Conservation (phyloP, 352 stramenopile species). For the Pythium sukuiense region DNA sequence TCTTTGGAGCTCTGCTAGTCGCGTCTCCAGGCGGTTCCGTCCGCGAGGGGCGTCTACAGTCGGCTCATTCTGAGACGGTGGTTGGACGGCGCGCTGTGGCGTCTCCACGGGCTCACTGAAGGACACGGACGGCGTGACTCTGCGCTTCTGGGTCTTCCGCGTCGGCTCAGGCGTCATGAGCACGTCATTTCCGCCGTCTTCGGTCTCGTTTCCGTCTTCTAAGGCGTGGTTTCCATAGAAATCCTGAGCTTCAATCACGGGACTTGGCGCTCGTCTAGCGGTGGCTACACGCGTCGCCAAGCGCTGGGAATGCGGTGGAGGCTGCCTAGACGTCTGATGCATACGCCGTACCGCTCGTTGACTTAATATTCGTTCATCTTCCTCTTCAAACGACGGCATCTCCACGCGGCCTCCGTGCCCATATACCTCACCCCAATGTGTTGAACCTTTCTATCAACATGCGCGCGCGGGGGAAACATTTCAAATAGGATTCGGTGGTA, state of each 20-base stretch:
- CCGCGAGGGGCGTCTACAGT: slow-evolving; percentile 14
- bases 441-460: slow-evolving; percentile 6
- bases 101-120: slow-evolving; percentile 30
- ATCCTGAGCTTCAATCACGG: neutral
- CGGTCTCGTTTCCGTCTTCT: slow-evolving; percentile 21
- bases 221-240: slow-evolving; percentile 7
- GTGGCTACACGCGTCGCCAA: neutral
- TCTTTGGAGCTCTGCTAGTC: slow-evolving; percentile 70
- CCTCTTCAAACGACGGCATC: slow-evolving; percentile 27
- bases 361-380: slow-evolving; percentile 18
- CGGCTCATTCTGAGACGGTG: neutral
- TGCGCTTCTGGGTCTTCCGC: slow-evolving; percentile 7
- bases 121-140: slow-evolving; percentile 24
- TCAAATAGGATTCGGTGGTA: slow-evolving; percentile 13
- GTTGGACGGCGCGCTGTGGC: neutral
- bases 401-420: neutral
- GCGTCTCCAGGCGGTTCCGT: slow-evolving; percentile 62
- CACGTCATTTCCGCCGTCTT: slow-evolving; percentile 1
- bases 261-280: neutral
- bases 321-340: neutral
- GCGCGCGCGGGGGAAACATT: slow-evolving; percentile 8
- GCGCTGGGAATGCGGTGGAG: slow-evolving; percentile 6
- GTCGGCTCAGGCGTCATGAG: slow-evolving; percentile 7
- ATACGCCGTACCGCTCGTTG: slow-evolving; percentile 10
- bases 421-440: neutral